phyloP scores from a whole-genome alignment of 1,284 basidiomycete genomes.

The Phaffia rhodozyma region DNA sequence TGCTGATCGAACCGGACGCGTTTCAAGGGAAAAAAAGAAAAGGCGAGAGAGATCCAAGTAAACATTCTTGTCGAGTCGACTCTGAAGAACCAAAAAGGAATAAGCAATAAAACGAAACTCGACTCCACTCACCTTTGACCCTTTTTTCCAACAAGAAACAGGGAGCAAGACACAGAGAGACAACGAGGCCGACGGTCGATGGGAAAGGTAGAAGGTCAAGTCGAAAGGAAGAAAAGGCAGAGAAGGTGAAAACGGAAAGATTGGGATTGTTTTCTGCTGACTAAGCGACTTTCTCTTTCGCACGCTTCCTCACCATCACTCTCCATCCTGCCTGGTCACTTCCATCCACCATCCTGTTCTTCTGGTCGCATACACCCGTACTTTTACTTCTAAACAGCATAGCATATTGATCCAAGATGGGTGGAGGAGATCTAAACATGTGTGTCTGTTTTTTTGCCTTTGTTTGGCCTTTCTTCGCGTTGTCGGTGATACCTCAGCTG shows the following conservation, averaged over 20 bases:
- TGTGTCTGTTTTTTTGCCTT: background rate
- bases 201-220: too few species aligned
- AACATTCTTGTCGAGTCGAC: background rate
- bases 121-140: too few species aligned
- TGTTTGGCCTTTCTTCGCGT: background rate
- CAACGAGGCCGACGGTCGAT: too few species aligned
- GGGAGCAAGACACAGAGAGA: too few species aligned
- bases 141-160: too few species aligned
- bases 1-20: background rate
- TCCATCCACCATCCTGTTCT: background rate
- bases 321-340: background rate
- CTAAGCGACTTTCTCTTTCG: too few species aligned
- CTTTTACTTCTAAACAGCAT: background rate
- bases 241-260: too few species aligned
- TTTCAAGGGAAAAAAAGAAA: background rate
- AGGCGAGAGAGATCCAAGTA: background rate
- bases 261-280: too few species aligned
- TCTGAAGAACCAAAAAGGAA: background rate
- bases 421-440: conserved; percentile 18
- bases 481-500: background rate
- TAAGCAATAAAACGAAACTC: background rate
- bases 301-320: too few species aligned
- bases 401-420: conserved; percentile 11
- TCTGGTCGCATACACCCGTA: too few species aligned
- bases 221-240: too few species aligned